Evolutionary conservation across 768 basidiomycete genomes (phyloP), one percentile per base, ranked within the genome.

Genomic region (Calocybe indica): DNA sequence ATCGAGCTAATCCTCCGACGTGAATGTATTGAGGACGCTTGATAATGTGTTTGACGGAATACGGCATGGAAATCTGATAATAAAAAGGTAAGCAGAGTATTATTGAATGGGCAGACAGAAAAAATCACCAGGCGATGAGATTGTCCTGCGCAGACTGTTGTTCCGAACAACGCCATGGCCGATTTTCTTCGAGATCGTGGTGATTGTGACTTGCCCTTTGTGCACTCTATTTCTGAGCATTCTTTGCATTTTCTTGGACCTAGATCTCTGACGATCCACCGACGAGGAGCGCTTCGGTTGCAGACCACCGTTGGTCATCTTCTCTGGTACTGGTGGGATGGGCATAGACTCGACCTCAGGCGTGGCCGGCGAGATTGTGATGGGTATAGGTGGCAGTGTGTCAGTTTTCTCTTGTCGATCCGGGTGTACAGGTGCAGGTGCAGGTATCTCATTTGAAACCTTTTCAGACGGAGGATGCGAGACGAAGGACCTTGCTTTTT

Each of bases 11-110:
- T 59, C 2, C 80, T 73, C 46, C 80, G 70, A 34, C 91, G 80
- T 1, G 89, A 88, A 60, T 92, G 91, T 44, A 93, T 92, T 1
- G 90, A 92, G 1, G 91, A 58, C 59, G 91, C 74, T 76, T 90
- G 72, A 69, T 89, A 70, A 49, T 78, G 60, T 47, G 76, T 71
- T 47, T 78, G 80, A 12, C 73, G 74, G 7, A 88, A 68, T 9
- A 80, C 74, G 2, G 77, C 76, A 52, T 86, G 79, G 52, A 91
- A 85, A 55, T 90, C 88, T 87, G 49, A 31, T 47, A 49, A 31
- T 47, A 49, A 39, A 52, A n/a, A 22, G 45, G 15, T 14, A 35
- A 6, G 10, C 12, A 33, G 14, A 3, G 41, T 35, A 37, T 14
- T 12, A 35, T 34, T 33, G 7, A 30, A 13, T 36, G 43, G 46